phyloP scores from a whole-genome alignment of 306 rosid species.

The Astragalus glycyphyllos region DNA sequence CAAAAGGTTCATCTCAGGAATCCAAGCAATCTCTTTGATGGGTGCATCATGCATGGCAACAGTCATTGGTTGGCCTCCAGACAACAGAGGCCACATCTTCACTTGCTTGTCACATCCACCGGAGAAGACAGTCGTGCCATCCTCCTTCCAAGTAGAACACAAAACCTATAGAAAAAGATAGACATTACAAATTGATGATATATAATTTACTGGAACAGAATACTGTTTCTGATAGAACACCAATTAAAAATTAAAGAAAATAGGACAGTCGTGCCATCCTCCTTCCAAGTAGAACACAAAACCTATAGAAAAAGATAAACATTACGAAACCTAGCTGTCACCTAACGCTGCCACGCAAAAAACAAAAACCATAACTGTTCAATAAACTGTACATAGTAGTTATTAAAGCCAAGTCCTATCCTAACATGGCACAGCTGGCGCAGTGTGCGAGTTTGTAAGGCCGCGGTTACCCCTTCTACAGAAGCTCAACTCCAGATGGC shows the following conservation, averaged over 20 bases:
- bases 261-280: slow-evolving; percentile 74
- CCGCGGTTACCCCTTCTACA: no score
- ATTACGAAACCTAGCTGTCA: neutral
- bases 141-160: slow-evolving; percentile 94
- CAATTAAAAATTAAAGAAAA: neutral
- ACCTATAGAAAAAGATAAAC: slow-evolving; percentile 53
- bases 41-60: slow-evolving; percentile 96
- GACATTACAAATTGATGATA: neutral
- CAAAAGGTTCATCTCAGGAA: slow-evolving; percentile 84
- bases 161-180: slow-evolving; percentile 59
- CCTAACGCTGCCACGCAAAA: neutral
- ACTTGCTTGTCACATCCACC: slow-evolving; percentile 98
- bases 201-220: neutral
- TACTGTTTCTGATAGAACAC: slow-evolving; percentile 3
- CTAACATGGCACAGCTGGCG: neutral
- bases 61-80: slow-evolving; percentile 85
- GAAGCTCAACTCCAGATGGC: no score
- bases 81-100: slow-evolving; percentile 90
- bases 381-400: neutral
- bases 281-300: slow-evolving; percentile 91
- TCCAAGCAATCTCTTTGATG: slow-evolving; percentile 83
- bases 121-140: slow-evolving; percentile 91
- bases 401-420: neutral
- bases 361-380: neutral
- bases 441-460: no score